A percentile compares a stretch with the other conserved stretches of the same genome.
Conservation (phyloP, 2,329 filamentous ascomycete species). For the Aspergillus awamori region DNA sequence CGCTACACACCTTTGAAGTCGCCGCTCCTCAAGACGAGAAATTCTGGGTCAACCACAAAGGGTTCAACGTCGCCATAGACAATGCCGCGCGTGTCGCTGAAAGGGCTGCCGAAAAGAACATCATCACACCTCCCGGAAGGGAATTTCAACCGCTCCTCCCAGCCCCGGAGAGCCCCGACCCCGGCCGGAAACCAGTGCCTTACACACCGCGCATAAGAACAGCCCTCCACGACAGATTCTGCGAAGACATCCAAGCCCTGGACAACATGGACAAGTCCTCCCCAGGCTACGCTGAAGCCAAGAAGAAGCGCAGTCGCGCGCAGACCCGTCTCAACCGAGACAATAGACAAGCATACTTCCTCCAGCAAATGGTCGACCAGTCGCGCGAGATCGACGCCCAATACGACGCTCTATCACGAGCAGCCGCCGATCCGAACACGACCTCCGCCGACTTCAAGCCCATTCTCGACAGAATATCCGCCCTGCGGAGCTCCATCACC, state of each 20-base stretch:
- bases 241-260: conserved; percentile 17
- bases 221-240: conserved; percentile 38
- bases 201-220: conserved; percentile 42
- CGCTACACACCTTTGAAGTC: conserved; percentile 54
- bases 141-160: conserved; percentile 26
- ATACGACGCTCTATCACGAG: conserved; percentile 25
- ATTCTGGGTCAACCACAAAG: conserved; percentile 26
- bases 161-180: conserved; percentile 27
- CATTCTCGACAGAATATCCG: conserved; percentile 26
- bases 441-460: conserved; percentile 24
- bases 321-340: conserved; percentile 29
- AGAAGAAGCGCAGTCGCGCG: conserved; percentile 24
- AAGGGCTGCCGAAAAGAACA: conserved; percentile 30
- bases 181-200: conserved; percentile 17
- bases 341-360: conserved; percentile 25
- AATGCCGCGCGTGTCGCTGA: conserved; percentile 34
- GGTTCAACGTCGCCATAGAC: conserved; percentile 27
- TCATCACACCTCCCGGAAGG: conserved; percentile 37
- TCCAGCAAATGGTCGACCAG: conserved; percentile 20
- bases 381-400: conserved; percentile 34
- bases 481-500: conserved; percentile 13
- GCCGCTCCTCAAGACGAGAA: conserved; percentile 46
- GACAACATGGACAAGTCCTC: background rate
- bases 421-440: conserved; percentile 28
- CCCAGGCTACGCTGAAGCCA: conserved; percentile 19